Evolutionary conservation across 1,139 yeast species (phyloP), one percentile per base, ranked within the genome.

Genomic region (Suhomyces ambrosiae): DNA sequence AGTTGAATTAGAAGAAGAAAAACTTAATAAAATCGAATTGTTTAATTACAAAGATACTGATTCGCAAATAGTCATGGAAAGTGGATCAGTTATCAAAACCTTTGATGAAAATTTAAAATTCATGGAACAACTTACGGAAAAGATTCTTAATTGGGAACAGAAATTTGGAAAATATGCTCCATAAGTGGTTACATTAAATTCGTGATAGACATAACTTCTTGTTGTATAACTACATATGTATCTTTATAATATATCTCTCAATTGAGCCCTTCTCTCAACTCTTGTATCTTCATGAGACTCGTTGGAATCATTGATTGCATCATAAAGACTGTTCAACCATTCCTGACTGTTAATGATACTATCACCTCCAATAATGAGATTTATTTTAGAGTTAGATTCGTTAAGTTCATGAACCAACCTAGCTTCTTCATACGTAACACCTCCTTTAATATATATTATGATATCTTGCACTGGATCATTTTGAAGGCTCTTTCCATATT

Each of bases 371-470:
- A 90, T 66, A 2, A 88, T 72, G 11, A 69, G 39, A 39, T 66
- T 68, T 16, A 69, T 45, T 73, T 73, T 50, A 74, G 71, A 48
- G 75, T 77, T 63, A 12, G 74, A 61, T 14, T 61, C 61, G 53
- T 84, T 82, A 47, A 89, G 70, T 47, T 88, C 88, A 40, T 86
- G 79, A 4, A 89, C 81, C 30, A 89, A 63, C 40, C 96, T 74
- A 0, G 95, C 86, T 58, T 92, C 99, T 58, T 90, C 97, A 55
- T 80, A 89, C 0, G 97, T 92, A 3, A 79, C 84, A 4, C 98
- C 98, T 8, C 97, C 97, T 36, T 88, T 80, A 41, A 90, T 69
- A 57, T 86, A 92, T 2, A 92, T 75, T 10, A 92, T 74, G 7
- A 92, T 71, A 52, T 89, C 95, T 54, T 85, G 94, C 1, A 86